Conservation (phyloP, 2,329 filamentous ascomycete species). For the Pseudogymnoascus sp. region DNA sequence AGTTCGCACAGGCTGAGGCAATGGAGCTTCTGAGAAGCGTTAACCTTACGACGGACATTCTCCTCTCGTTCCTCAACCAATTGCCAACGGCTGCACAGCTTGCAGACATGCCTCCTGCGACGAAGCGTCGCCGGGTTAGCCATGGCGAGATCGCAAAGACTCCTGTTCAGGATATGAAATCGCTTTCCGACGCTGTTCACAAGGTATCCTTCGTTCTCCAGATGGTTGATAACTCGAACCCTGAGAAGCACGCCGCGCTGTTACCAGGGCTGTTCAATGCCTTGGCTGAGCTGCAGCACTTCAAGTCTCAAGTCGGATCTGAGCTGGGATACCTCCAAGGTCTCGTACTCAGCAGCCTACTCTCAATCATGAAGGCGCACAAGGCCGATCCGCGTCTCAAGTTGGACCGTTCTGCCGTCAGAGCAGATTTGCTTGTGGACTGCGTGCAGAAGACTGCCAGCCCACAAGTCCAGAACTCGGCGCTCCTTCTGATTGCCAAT, state of each 20-base stretch:
- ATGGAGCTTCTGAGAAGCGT: slow-evolving; percentile 65
- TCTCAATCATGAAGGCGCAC: slow-evolving; percentile 73
- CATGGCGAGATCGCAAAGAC: slow-evolving; percentile 56
- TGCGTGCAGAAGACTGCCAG: slow-evolving; percentile 88
- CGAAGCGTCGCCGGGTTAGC: slow-evolving; percentile 73
- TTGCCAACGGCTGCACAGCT: slow-evolving; percentile 66
- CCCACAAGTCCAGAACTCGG: slow-evolving; percentile 87
- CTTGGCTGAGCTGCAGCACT: slow-evolving; percentile 78
- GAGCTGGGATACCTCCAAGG: slow-evolving; percentile 87
- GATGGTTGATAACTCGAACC: slow-evolving; percentile 71
- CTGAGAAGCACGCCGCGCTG: slow-evolving; percentile 66
- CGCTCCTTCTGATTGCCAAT: slow-evolving; percentile 77
- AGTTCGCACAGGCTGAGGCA: slow-evolving; percentile 47
- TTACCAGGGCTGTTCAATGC: slow-evolving; percentile 72
- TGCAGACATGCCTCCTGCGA: slow-evolving; percentile 60
- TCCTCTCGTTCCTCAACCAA: slow-evolving; percentile 63
- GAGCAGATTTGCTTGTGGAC: slow-evolving; percentile 85
- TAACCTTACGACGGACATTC: slow-evolving; percentile 61
- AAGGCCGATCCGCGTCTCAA: slow-evolving; percentile 51
- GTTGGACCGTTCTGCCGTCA: slow-evolving; percentile 70
- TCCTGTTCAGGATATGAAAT: slow-evolving; percentile 52
- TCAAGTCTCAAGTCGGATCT: slow-evolving; percentile 70
- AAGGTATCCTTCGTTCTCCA: slow-evolving; percentile 83
- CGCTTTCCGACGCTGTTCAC: slow-evolving; percentile 59
- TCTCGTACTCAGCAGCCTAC: slow-evolving; percentile 69